phyloP scores from a whole-genome alignment of 768 basidiomycete genomes.

The Collybia sp. region DNA sequence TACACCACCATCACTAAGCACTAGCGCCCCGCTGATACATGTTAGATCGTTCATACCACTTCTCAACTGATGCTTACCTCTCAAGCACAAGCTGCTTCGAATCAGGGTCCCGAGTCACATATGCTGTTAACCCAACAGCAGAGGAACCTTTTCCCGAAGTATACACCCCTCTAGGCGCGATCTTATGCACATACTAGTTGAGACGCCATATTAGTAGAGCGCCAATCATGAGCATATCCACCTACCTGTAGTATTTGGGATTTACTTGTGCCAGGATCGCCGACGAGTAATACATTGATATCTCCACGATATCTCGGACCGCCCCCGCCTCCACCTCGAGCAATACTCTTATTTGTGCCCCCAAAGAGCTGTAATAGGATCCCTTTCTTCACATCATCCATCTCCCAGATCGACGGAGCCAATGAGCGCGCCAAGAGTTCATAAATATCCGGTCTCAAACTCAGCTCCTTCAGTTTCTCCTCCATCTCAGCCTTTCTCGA shows the following conservation, averaged over 20 bases:
- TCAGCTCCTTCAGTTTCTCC: conserved; percentile 68
- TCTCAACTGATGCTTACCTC: conserved; percentile 44
- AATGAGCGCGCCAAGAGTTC: conserved; percentile 79
- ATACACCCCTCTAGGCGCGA: conserved; percentile 96
- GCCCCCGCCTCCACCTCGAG: conserved; percentile 89
- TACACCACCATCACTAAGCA: conserved; percentile 92
- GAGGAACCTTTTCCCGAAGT: conserved; percentile 98
- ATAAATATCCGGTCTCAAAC: conserved; percentile 76
- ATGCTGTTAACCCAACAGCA: conserved; percentile 97
- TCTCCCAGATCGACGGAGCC: conserved; percentile 94
- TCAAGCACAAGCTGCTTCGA: conserved; percentile 97
- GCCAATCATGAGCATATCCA: not conserved
- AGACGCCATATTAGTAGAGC: conserved; percentile 2
- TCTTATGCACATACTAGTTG: conserved; percentile 92
- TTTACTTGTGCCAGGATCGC: conserved; percentile 97
- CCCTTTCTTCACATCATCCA: conserved; percentile 99
- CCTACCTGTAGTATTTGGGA: conserved; percentile 88
- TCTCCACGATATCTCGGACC: conserved; percentile 97
- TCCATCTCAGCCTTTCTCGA: conserved; percentile 71
- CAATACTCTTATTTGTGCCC: conserved; percentile 94
- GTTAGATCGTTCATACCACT: not conserved
- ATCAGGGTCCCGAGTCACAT: conserved; percentile 97
- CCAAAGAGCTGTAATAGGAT: conserved; percentile 95
- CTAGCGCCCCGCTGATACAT: conserved; percentile 75
- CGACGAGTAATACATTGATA: conserved; percentile 95